Conservation (phyloP, 441 rosid species). For the Omphalea diandra region DNA sequence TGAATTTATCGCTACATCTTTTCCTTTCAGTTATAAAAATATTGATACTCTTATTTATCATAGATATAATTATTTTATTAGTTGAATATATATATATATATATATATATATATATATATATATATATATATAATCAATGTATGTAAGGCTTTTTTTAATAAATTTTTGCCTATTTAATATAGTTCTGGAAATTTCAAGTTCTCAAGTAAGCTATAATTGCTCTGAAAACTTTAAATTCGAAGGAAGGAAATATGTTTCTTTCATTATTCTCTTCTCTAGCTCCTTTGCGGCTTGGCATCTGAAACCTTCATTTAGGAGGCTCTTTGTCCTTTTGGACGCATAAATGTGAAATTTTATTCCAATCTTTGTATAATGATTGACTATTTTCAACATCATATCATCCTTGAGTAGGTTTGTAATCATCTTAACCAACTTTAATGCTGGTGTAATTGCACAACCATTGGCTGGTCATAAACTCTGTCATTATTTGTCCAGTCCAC, state of each 20-base stretch:
- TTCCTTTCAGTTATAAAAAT: too few species aligned
- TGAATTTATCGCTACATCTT: too few species aligned
- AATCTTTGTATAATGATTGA: background rate
- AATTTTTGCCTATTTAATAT: too few species aligned
- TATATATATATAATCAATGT: too few species aligned
- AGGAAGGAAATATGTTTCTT: background rate
- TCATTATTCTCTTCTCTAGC: background rate
- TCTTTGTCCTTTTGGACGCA: background rate
- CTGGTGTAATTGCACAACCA: conserved; percentile 3
- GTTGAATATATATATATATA: too few species aligned
- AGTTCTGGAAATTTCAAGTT: too few species aligned
- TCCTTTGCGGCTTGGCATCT: background rate
- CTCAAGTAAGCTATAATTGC: background rate
- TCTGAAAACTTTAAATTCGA: background rate
- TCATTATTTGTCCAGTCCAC: background rate
- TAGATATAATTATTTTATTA: too few species aligned
- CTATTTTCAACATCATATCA: background rate
- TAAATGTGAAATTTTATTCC: background rate
- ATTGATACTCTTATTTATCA: too few species aligned
- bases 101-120: too few species aligned
- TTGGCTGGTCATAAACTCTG: background rate
- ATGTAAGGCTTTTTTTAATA: too few species aligned
- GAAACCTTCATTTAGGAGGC: too few species aligned
- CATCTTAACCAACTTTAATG: conserved; percentile 9
- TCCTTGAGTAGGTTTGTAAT: background rate